Conservation (phyloP, 2,329 filamentous ascomycete species). For the Paecilomyces dactylethromorphus region DNA sequence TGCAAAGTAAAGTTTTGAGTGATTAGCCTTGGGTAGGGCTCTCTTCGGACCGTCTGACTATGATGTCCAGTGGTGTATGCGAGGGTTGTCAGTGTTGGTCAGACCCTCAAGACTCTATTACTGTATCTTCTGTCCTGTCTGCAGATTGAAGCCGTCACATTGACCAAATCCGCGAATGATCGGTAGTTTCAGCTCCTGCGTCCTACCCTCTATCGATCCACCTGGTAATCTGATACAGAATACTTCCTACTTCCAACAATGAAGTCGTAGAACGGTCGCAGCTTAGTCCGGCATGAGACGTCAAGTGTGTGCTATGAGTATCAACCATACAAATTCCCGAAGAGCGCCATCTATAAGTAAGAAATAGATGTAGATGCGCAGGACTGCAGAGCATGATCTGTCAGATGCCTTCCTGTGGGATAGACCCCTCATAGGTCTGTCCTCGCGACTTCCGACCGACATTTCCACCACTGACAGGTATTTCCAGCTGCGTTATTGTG, state of each 20-base stretch:
- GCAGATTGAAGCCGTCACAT: not conserved
- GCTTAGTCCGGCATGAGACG: not conserved
- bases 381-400: not conserved
- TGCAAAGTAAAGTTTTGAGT: not conserved
- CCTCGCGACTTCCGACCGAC: not conserved
- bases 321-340: not conserved
- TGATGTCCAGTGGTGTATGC: not conserved
- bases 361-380: not conserved
- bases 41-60: not conserved
- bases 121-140: not conserved
- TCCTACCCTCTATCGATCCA: not conserved
- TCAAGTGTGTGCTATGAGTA: not conserved
- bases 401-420: not conserved
- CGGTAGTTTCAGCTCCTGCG: not conserved
- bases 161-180: not conserved
- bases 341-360: not conserved
- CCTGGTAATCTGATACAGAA: not conserved
- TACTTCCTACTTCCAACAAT: not conserved
- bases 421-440: not conserved
- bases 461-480: not conserved
- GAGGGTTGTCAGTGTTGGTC: not conserved
- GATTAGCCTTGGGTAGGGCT: not conserved
- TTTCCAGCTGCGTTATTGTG: not conserved
- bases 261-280: not conserved
- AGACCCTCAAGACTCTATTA: not conserved